A percentile compares a stretch with the other conserved stretches of the same genome.
Conservation (phyloP, 768 basidiomycete genomes). For the Glaciozyma antarctica region DNA sequence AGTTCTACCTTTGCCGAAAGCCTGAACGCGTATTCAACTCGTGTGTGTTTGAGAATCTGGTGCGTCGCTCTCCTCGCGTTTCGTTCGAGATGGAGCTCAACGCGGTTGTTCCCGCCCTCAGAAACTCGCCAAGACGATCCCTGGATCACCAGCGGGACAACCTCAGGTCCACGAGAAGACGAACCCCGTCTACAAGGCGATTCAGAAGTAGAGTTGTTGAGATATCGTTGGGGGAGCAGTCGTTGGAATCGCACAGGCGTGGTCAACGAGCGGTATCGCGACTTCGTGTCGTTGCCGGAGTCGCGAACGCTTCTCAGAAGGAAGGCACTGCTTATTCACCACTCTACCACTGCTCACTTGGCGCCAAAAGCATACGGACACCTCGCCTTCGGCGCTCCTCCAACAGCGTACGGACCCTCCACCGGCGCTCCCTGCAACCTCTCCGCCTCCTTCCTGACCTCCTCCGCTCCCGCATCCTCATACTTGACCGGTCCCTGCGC, state of each 20-base stretch:
- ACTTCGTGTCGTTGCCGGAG: too few species aligned
- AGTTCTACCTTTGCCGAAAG: slow-evolving; percentile 80
- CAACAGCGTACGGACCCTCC: slow-evolving; percentile 1
- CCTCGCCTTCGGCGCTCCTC: background rate
- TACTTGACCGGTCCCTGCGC: background rate
- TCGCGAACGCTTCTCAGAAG: too few species aligned
- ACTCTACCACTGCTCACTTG: background rate
- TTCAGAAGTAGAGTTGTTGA: slow-evolving; percentile 59
- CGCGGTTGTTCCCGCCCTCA: slow-evolving; percentile 37
- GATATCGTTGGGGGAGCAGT: background rate
- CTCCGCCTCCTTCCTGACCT: background rate
- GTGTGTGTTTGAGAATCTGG: background rate
- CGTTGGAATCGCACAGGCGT: too few species aligned
- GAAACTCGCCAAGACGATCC: slow-evolving; percentile 86
- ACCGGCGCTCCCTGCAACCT: background rate
- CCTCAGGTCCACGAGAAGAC: slow-evolving; percentile 79
- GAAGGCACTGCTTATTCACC: background rate
- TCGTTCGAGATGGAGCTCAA: background rate
- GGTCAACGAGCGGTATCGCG: too few species aligned
- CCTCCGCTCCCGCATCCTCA: background rate
- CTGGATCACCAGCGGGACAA: slow-evolving; percentile 71
- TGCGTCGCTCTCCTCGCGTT: background rate
- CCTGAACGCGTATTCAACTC: slow-evolving; percentile 57
- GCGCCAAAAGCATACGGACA: background rate
- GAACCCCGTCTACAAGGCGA: slow-evolving; percentile 61